A percentile compares a stretch with the other conserved stretches of the same genome.
Evolutionary conservation across 2,329 filamentous ascomycete species (phyloP).

Genomic region (Diaporthe eres): DNA sequence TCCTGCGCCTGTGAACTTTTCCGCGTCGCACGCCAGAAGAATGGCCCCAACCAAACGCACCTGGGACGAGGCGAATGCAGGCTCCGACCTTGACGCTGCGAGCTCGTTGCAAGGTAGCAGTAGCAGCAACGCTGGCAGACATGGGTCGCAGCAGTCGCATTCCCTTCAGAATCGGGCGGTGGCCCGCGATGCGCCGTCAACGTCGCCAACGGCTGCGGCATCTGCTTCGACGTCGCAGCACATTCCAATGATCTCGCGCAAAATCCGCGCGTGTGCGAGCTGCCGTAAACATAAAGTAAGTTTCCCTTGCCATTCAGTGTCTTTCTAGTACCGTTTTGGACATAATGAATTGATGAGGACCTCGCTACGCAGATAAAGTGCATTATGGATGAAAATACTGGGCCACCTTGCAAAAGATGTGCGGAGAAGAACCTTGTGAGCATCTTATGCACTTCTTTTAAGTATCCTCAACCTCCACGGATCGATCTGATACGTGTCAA

Average conservation of each 20-base stretch:
- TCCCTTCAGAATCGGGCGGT: background rate
- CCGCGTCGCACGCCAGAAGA: background rate
- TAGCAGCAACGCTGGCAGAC: background rate
- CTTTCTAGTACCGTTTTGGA: background rate
- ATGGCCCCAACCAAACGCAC: conserved; percentile 12
- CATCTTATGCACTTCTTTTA: background rate
- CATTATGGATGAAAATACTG: conserved; percentile 55
- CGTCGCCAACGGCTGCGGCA: background rate
- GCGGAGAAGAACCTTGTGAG: conserved; percentile 52
- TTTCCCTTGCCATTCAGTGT: background rate
- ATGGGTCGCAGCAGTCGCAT: background rate
- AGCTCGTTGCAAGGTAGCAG: background rate
- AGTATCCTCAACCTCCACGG: background rate
- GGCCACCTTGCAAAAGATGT: conserved; percentile 56
- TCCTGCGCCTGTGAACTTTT: background rate
- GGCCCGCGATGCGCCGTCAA: background rate
- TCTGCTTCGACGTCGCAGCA: background rate
- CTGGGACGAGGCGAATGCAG: background rate
- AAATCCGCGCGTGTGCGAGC: conserved; percentile 58
- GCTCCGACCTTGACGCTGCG: background rate
- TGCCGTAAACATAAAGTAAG: conserved; percentile 58
- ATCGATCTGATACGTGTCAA: background rate
- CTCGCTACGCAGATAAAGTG: conserved; percentile 53
- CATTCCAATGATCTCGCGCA: conserved; percentile 50
- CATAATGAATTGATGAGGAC: background rate